Evolutionary conservation across 768 basidiomycete species (phyloP).

Genomic region (Strobilomyces confusus): DNA sequence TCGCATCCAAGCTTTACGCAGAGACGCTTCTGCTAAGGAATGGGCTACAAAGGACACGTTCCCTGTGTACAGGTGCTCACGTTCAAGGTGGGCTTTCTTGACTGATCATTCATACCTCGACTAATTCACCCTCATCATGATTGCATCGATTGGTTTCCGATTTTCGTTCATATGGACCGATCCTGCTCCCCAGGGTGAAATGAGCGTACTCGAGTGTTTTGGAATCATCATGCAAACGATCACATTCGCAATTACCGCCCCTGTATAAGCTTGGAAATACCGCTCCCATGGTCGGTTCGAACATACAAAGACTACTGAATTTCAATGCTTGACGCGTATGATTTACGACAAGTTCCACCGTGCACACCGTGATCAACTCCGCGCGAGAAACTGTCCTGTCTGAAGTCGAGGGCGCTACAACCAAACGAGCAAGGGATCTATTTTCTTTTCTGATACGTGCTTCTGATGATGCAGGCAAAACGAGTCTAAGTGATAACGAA

Average conservation of each 20-base stretch:
- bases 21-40: conserved; percentile 18
- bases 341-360: conserved; percentile 16
- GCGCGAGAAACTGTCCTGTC: conserved; percentile 12
- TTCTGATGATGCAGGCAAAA: conserved; percentile 17
- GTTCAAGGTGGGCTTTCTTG: conserved; percentile 14
- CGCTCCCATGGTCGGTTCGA: conserved; percentile 14
- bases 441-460: conserved; percentile 21
- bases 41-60: conserved; percentile 17
- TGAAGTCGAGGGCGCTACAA: neutral
- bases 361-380: conserved; percentile 12
- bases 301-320: too few relatives aligned
- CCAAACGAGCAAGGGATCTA: conserved; percentile 13
- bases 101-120: neutral
- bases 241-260: conserved; percentile 16
- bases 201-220: conserved; percentile 21
- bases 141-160: conserved; percentile 24
- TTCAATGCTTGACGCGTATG: neutral
- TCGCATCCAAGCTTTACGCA: conserved; percentile 14
- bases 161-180: conserved; percentile 21
- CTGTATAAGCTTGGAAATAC: conserved; percentile 22
- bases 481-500: conserved; percentile 14
- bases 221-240: conserved; percentile 10
- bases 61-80: conserved; percentile 14
- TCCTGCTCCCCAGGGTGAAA: conserved; percentile 14
- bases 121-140: conserved; percentile 20